Evolutionary conservation across 768 basidiomycete species (phyloP), one percentile per base, ranked within the genome.

Genomic region (Podaxis rugospora): DNA sequence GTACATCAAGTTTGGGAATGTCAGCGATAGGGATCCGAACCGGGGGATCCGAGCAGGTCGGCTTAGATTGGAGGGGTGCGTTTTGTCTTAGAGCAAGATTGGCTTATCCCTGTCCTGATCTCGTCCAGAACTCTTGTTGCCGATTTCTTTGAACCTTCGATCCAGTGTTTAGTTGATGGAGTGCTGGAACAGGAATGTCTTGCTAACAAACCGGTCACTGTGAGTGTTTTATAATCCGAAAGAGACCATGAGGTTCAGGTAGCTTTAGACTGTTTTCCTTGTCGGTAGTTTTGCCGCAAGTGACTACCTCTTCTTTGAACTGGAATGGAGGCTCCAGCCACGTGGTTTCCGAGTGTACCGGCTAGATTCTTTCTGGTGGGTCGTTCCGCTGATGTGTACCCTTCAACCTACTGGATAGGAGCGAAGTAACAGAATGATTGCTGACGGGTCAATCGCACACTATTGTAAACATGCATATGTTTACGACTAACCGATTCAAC

Each of bases 391-490:
- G 13, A 14, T 14, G 14, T 40, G 9, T 3, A 32, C 28, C 23
- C 28, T 25, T 25, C 3, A 3, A 25, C 25, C 3, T 49, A 9
- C 42, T 54, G 14, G 49, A 18, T 27, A n/a, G n/a, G n/a, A 18
- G 16, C 39, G 10, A 50, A 72, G 72, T 44, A 70, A 71, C 51
- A 72, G 71, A 55, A 72, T 71, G 9, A 70, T 72, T 0, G 68
- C 71, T 1, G 73, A 72, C 57, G 73, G 73, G 13, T 69, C 70
- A 1, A 64, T 71, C 13, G 70, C 69, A 2, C 70, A 66, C 57
- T 69, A n/a, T n/a, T n/a, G n/a, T n/a, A n/a, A n/a, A n/a, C n/a
- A n/a, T n/a, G n/a, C n/a, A n/a, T n/a, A 32, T 23, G 23, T 23
- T 2, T 23, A 23, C 23, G 23, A 23, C 23, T 23, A 2, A 23